These are phyloP conservation scores for Melanogaster broomeanus DNA, from an alignment of 768 basidiomycete genomes.

Conservation along the genomic window DNA sequence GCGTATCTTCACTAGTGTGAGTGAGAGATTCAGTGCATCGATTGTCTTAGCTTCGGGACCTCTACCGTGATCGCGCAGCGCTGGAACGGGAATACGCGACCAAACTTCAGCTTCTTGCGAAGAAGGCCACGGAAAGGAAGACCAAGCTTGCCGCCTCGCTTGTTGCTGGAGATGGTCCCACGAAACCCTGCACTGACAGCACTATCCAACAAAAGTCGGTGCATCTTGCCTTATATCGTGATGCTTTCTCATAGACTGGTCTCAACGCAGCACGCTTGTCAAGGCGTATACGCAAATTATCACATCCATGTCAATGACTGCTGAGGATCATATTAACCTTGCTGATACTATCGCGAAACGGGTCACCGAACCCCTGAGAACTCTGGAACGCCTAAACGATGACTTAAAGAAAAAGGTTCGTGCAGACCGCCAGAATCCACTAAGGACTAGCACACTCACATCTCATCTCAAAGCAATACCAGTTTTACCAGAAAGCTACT, in stretches of 20 bases:
- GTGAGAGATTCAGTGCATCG: slow-evolving; percentile 1
- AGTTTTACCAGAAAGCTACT: slow-evolving; percentile 72
- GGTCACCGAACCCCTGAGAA: slow-evolving; percentile 64
- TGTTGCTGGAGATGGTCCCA: slow-evolving; percentile 68
- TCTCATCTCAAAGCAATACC: slow-evolving; percentile 52
- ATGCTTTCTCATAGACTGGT: slow-evolving; percentile 14
- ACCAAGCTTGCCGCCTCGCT: slow-evolving; percentile 52
- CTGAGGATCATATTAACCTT: slow-evolving; percentile 69
- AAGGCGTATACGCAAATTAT: slow-evolving; percentile 71
- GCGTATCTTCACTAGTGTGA: neutral
- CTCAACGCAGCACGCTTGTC: slow-evolving; percentile 60
- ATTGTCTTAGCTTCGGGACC: slow-evolving; percentile 60
- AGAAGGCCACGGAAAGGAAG: slow-evolving; percentile 74
- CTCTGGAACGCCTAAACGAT: slow-evolving; percentile 62
- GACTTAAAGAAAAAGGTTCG: slow-evolving; percentile 68
- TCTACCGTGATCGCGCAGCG: slow-evolving; percentile 64
- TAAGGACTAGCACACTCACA: slow-evolving; percentile 7
- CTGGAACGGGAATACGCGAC: slow-evolving; percentile 80
- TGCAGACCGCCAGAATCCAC: no score
- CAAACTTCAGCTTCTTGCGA: slow-evolving; percentile 65
- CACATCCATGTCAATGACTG: slow-evolving; percentile 54
- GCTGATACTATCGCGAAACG: slow-evolving; percentile 62
- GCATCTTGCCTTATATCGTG: neutral
- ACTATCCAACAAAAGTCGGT: slow-evolving; percentile 58
- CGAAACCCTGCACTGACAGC: slow-evolving; percentile 57